A percentile compares a stretch with the other conserved stretches of the same genome.
These are phyloP conservation scores for Saccharum spontaneum DNA, from an alignment of 176 grass and related monocot genomes.

Conservation along the genomic window DNA sequence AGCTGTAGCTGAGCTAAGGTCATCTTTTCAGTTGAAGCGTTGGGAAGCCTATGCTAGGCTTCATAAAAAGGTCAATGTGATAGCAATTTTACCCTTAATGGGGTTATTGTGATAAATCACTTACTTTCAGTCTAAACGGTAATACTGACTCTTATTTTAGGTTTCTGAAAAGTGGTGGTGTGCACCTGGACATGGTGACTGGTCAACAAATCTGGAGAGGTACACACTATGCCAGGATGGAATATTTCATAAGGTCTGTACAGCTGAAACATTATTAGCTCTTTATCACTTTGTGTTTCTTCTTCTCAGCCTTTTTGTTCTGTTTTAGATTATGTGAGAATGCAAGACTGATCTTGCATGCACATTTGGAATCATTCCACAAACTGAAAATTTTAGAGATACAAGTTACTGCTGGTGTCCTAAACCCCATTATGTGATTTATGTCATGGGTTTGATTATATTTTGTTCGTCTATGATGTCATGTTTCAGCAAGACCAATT, in stretches of 20 bases:
- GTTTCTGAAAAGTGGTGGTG: conserved; percentile 99
- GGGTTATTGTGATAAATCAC: conserved; percentile 10
- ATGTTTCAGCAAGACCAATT: conserved; percentile 96
- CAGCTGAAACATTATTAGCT: conserved; percentile 32
- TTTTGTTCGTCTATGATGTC: conserved; percentile 2
- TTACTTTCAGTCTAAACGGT: conserved; percentile 33
- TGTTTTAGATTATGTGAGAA: conserved; percentile 17
- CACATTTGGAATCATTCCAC: neutral
- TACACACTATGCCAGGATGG: conserved; percentile 95
- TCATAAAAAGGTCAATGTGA: conserved; percentile 79
- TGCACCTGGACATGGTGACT: conserved; percentile 97
- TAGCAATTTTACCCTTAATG: conserved; percentile 24
- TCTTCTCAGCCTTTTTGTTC: conserved; percentile 7
- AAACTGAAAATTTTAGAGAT: conserved; percentile 3
- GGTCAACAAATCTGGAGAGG: conserved; percentile 93
- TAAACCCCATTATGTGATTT: neutral
- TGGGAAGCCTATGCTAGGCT: conserved; percentile 96
- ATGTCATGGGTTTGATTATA: conserved; percentile 21
- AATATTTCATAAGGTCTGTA: conserved; percentile 91
- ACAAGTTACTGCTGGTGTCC: neutral
- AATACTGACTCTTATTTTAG: conserved; percentile 43
- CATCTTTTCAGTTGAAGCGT: conserved; percentile 76
- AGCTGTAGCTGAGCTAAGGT: conserved; percentile 79
- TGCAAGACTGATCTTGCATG: neutral
- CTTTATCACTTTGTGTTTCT: conserved; percentile 27